Percentiles rank a stretch among this genome's conserved stretches.
These are phyloP conservation scores for Kondoa subrosea DNA, from an alignment of 768 basidiomycete genomes.

Conservation along the genomic window DNA sequence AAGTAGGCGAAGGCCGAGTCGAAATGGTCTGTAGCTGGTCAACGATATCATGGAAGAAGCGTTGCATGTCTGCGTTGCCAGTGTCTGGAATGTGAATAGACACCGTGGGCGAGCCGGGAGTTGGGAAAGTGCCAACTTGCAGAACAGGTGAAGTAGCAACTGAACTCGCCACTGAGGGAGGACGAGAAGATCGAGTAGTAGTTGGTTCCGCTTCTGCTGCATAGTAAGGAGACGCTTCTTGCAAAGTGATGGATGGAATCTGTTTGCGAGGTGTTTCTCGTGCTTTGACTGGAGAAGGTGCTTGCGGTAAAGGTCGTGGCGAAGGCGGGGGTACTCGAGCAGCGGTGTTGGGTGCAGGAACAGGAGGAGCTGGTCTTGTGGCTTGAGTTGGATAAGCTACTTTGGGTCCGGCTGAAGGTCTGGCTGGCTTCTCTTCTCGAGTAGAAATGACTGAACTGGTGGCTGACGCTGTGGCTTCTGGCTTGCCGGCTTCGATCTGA, in stretches of 20 bases:
- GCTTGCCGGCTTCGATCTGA: slow-evolving; percentile 20
- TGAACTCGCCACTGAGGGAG: neutral
- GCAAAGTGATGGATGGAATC: slow-evolving; percentile 28
- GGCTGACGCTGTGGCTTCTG: slow-evolving; percentile 8
- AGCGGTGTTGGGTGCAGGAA: neutral
- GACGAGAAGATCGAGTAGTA: slow-evolving; percentile 4
- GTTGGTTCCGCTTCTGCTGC: slow-evolving; percentile 5
- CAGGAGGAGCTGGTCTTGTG: slow-evolving; percentile 1
- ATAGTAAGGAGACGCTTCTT: slow-evolving; percentile 25
- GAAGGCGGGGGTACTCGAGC: slow-evolving; percentile 20
- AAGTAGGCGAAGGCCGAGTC: slow-evolving; percentile 16
- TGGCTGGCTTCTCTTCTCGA: slow-evolving; percentile 1
- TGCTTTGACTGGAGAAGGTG: neutral
- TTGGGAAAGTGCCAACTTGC: neutral
- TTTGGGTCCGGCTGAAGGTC: slow-evolving; percentile 5
- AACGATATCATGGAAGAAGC: slow-evolving; percentile 60
- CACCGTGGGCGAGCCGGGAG: slow-evolving; percentile 27
- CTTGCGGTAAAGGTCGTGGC: slow-evolving; percentile 29
- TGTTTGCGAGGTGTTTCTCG: slow-evolving; percentile 11
- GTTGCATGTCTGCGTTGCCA: slow-evolving; percentile 57
- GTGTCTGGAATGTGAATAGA: slow-evolving; percentile 51
- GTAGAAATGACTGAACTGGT: neutral
- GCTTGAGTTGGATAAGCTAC: neutral
- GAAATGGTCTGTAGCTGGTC: slow-evolving; percentile 35
- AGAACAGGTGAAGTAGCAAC: neutral